Percentiles rank a stretch among this genome's conserved stretches.
phyloP scores from a whole-genome alignment of 495 filamentous ascomycete species.

The Xylaria palmicola region DNA sequence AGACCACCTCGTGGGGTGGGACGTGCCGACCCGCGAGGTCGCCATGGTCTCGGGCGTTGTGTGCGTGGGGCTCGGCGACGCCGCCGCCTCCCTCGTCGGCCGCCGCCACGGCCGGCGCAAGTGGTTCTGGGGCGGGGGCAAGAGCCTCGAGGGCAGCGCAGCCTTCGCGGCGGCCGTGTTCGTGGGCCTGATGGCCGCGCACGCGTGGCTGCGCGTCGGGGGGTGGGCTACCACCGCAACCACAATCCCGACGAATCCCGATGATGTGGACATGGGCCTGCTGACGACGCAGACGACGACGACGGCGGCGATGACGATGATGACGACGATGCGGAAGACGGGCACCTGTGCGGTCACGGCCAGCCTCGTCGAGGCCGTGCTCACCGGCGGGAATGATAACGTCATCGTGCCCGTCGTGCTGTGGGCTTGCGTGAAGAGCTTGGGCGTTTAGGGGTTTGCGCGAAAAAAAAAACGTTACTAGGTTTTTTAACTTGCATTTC shows the following conservation, averaged over 20 bases:
- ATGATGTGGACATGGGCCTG: too few species aligned
- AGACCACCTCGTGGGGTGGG: constrained; percentile 70
- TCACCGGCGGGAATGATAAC: constrained; percentile 98
- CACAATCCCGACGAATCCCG: too few species aligned
- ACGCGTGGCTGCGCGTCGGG: constrained; percentile 71
- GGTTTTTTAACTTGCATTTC: too few species aligned
- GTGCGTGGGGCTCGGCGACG: constrained; percentile 94
- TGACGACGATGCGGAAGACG: constrained; percentile 51
- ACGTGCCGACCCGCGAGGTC: constrained; percentile 65
- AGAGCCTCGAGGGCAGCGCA: constrained; percentile 86
- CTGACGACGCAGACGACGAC: too few species aligned
- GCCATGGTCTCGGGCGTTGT: constrained; percentile 88
- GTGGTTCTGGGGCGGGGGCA: constrained; percentile 97
- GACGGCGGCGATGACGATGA: too few species aligned
- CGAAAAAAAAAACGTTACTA: not conserved
- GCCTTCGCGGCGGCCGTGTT: constrained; percentile 84
- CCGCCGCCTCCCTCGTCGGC: constrained; percentile 88
- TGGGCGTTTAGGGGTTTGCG: constrained; percentile 65
- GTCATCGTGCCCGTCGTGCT: constrained; percentile 93
- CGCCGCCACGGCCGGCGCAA: constrained; percentile 81
- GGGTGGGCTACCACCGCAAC: constrained; percentile 64
- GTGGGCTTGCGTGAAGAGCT: constrained; percentile 82
- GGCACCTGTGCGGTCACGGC: constrained; percentile 72
- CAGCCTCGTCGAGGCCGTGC: constrained; percentile 88
- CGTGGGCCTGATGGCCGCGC: constrained; percentile 67